Conservation (phyloP, 495 filamentous ascomycete genomes). For the Aspergillus cavernicola region DNA sequence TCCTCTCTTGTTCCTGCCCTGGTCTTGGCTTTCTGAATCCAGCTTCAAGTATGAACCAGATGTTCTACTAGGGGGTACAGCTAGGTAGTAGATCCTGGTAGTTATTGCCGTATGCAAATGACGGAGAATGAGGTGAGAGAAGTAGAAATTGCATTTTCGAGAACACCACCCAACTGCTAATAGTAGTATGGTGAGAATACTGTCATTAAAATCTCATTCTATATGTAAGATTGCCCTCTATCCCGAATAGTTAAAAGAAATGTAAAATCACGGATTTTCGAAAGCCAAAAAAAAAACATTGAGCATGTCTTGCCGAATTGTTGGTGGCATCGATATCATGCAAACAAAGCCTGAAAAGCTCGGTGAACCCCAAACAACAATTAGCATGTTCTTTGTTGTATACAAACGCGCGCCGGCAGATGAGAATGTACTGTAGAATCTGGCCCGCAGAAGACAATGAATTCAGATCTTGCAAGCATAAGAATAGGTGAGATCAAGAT, state of each 20-base stretch:
- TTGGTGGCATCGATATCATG: background rate
- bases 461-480: slow-evolving; percentile 8
- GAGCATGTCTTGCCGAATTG: background rate
- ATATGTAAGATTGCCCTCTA: slow-evolving; percentile 6
- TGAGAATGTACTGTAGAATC: slow-evolving; percentile 2
- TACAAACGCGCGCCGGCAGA: slow-evolving; percentile 9
- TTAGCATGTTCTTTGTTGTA: background rate
- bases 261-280: background rate
- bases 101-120: too few species aligned
- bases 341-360: background rate
- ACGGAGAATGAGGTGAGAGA: too few species aligned
- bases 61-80: too few species aligned
- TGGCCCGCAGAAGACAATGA: slow-evolving; percentile 4
- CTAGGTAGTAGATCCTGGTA: too few species aligned
- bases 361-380: background rate
- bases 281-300: background rate
- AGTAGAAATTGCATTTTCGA: too few species aligned
- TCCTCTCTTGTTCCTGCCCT: slow-evolving; percentile 1
- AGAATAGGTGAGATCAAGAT: slow-evolving; percentile 9
- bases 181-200: too few species aligned
- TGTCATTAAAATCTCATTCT: too few species aligned
- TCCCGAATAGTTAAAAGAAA: background rate
- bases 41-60: too few species aligned
- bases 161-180: too few species aligned
- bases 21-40: too few species aligned